Evolutionary conservation across 2,329 filamentous ascomycete species (phyloP).

Genomic region (Penicillium sp.): DNA sequence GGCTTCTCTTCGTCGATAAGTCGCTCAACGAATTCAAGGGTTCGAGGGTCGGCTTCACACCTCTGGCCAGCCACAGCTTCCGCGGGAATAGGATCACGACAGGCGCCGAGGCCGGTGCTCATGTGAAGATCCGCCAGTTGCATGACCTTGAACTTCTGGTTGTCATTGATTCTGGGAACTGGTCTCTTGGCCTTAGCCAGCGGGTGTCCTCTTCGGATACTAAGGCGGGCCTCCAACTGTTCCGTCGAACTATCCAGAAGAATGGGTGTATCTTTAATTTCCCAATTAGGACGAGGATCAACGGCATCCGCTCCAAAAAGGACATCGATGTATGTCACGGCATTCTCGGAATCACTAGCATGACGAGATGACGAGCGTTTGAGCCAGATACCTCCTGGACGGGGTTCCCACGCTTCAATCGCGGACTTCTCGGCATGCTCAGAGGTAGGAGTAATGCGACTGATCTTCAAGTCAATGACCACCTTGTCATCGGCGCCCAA

Average conservation of each 20-base stretch:
- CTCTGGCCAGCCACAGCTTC: constrained; percentile 63
- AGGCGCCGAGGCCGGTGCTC: constrained; percentile 80
- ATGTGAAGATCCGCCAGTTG: constrained; percentile 93
- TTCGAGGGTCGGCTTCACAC: constrained; percentile 89
- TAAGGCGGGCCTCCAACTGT: constrained; percentile 68
- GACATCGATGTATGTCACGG: constrained; percentile 77
- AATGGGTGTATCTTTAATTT: constrained; percentile 69
- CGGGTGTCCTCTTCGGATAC: constrained; percentile 68
- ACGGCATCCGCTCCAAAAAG: constrained; percentile 88
- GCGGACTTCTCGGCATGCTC: constrained; percentile 52
- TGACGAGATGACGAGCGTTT: constrained; percentile 68
- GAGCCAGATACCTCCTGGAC: constrained; percentile 76
- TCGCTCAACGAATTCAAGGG: constrained; percentile 78
- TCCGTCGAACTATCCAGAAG: constrained; percentile 62
- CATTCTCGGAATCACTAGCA: constrained; percentile 68
- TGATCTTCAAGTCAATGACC: constrained; percentile 72
- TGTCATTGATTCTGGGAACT: constrained; percentile 72
- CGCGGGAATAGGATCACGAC: constrained; percentile 79
- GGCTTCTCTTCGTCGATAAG: constrained; percentile 91
- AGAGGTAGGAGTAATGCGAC: constrained; percentile 64
- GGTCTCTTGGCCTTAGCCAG: constrained; percentile 61
- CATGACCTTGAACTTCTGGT: constrained; percentile 95
- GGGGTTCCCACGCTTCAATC: constrained; percentile 69
- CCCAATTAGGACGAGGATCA: constrained; percentile 83
- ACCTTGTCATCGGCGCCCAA: constrained; percentile 70